Base-by-base conservation (phyloP, 2,329 filamentous ascomycete genomes). In the Fusarium odoratissimum region DNA sequence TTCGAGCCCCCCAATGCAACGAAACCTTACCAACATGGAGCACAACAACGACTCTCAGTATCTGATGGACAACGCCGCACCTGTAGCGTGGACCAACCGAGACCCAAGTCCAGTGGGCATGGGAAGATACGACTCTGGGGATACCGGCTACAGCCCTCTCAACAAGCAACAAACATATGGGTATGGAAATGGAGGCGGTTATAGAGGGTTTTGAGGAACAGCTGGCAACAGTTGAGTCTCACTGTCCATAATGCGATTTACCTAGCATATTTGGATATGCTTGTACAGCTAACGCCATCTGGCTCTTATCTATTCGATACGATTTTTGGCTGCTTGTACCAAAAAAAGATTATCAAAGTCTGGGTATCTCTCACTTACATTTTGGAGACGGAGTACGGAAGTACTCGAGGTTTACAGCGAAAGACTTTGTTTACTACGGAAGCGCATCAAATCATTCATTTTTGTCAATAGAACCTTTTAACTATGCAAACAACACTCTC, bases 61-160 rank as follows among this genome's bases (percentile, higher is more conserved):
- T 56, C 80, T 87, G 21, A 75, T 86, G 19, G 66, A 75, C 17
- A 77, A 80, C 46, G 83, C 84, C 3, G 84, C 84, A 35, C 84
- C 85, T 5, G 78, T 83, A 21, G 78, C 79, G n/a, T 76, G 75
- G 63, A 67, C 78, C 80, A 81, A 45, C 73, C 52, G 68, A 62
- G 44, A 71, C 44, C 58, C 73, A 58, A 63, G 62, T 44, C 55
- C 73, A 49, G 62, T 65, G 19, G 71, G 69, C 10, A 33, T 66
- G 41, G 72, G 68, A 30, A 69, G 67, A 11, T 74, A 73, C 44
- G 67, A 73, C 42, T 71, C 58, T 49, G 75, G 71, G 23, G 71
- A 76, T 35, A 73, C 66, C 13, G 60, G 62, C n/a, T 79, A 79
- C 45, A 64, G 59, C 28, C 60, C 61, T 14, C 60, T 64, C 16